A percentile compares a stretch with the other conserved stretches of the same genome.
phyloP scores from a whole-genome alignment of 345 rosid genomes.

The Triadica sebifera region DNA sequence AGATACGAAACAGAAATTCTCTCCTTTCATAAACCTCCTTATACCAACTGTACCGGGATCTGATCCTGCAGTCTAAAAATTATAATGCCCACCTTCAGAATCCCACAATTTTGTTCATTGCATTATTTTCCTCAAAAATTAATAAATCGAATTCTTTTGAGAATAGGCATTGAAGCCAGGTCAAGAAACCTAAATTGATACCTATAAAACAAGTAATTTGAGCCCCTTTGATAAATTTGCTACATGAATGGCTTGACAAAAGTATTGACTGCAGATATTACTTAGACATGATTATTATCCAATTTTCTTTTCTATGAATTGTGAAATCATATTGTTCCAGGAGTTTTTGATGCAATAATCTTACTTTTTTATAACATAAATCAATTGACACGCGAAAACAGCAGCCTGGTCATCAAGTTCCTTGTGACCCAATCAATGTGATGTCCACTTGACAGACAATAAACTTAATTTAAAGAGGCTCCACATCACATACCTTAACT shows the following conservation, averaged over 20 bases:
- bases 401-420: slow-evolving; percentile 2
- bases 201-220: not conserved
- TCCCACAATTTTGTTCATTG: not conserved
- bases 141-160: not conserved
- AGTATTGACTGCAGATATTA: not conserved
- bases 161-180: no score
- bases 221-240: not conserved
- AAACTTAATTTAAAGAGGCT: not conserved
- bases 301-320: not conserved
- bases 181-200: not conserved
- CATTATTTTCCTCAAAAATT: not conserved
- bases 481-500: slow-evolving; percentile 12
- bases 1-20: not conserved
- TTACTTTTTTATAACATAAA: not conserved
- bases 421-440: not conserved
- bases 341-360: not conserved
- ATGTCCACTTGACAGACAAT: slow-evolving; percentile 9
- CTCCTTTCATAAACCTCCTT: not conserved
- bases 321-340: not conserved
- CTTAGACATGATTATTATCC: not conserved
- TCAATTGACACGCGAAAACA: not conserved
- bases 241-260: no score
- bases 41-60: not conserved
- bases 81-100: not conserved
- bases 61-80: not conserved